These are phyloP conservation scores for Nelumbo lutea DNA, from an alignment of 164 flowering plant species.

Conservation along the genomic window DNA sequence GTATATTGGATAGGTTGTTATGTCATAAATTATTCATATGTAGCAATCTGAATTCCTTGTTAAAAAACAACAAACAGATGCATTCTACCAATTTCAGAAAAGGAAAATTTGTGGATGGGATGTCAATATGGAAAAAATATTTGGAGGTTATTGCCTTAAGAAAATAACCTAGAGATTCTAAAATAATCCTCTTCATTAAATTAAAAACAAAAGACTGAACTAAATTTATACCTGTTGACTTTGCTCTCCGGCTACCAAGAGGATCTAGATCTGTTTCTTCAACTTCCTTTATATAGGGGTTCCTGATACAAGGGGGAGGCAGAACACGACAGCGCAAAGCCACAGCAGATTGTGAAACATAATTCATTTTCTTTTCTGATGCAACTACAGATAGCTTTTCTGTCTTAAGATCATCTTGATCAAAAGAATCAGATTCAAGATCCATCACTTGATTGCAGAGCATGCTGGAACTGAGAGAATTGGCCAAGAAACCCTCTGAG, in stretches of 20 bases:
- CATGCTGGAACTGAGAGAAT: slow-evolving; percentile 27
- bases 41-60: no score
- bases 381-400: slow-evolving; percentile 24
- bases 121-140: no score
- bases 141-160: no score
- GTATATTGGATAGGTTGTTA: no score
- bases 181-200: background rate
- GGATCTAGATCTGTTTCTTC: slow-evolving; percentile 49
- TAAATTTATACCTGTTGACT: slow-evolving; percentile 58
- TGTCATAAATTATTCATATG: no score
- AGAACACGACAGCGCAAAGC: slow-evolving; percentile 84
- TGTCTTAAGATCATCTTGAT: slow-evolving; percentile 26
- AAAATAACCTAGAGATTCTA: background rate
- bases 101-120: no score
- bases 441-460: slow-evolving; percentile 30
- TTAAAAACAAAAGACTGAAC: background rate
- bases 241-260: slow-evolving; percentile 60
- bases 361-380: slow-evolving; percentile 33
- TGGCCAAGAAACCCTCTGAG: slow-evolving; percentile 27
- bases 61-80: no score
- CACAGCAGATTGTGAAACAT: slow-evolving; percentile 84
- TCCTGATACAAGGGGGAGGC: slow-evolving; percentile 92
- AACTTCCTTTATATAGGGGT: slow-evolving; percentile 61
- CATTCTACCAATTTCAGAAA: no score
- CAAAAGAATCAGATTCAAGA: slow-evolving; percentile 31